Base-by-base conservation (phyloP, 495 filamentous ascomycete genomes). In the Platismatia glauca region DNA sequence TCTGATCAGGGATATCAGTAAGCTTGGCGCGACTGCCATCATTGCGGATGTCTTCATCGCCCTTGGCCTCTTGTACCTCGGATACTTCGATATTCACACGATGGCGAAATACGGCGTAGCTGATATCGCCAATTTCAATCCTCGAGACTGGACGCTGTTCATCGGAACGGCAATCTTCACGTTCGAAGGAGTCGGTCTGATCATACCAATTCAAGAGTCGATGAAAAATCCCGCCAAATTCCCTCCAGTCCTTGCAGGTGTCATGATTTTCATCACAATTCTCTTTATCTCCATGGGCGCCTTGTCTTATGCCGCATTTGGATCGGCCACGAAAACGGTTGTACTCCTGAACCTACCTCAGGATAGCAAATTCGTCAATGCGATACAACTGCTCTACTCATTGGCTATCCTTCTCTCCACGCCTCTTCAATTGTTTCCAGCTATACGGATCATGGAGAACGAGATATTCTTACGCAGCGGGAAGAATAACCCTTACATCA, bases 141-240 rank as follows among this genome's bases (percentile, higher is more conserved):
- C 84, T 6, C 80, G 85, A 27, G 84, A 88, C 68, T 98, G 94
- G 94, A 96, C 92, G 0, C 83, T 97, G 39, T 96, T 97, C 73
- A 97, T 98, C 68, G 94, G 94, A 66, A 97, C 94, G 11, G 95
- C 94, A 24, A 97, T 98, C 67, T 98, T 98, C 78, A 98, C 94
- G 7, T 98, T 96, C 66, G 94, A 98, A 71, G 94, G 94, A 24
- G 91, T 98, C 66, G 94, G 94, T 24, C 82, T 98, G n/a, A 96
- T 98, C 74, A 96, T 98, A 62, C 94, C 94, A 4, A 97, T 98
- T 62, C 95, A 98, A 74, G 90, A 94, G 70, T 94, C 91, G 4
- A 98, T 98, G 94, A 87, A 84, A 70, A 78, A 89, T 55, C 94
- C 90, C 2, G 79, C 84, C 58, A 90, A 95, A 69, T 97, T 98